Base-by-base conservation (phyloP, 179 eudicot species). In the Gypsophila paniculata region DNA sequence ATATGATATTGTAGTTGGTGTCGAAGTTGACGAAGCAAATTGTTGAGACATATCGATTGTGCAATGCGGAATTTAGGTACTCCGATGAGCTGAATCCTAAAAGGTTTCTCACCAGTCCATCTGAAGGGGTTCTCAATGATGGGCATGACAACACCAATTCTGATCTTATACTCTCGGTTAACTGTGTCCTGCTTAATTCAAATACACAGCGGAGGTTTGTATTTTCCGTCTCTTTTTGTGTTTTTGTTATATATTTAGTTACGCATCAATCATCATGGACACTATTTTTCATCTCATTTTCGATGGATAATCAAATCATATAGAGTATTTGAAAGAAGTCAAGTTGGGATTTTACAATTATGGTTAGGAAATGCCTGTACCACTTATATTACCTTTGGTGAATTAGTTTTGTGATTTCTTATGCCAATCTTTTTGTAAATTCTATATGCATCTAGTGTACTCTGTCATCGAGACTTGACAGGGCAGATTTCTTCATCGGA, bases 121-220 rank as follows among this genome's bases (percentile, higher is more conserved):
- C 96, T 55, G 77, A 72, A 75, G 98, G 97, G 61, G 90, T 89
- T 77, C 82, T 86, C 69, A 93, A 93, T 79, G 96, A 87, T 75
- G 97, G 98, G 69, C 77, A 80, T 79, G 98, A 93, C 76, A 93
- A 93, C 83, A 83, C 87, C 61, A 91, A 91, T 73, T 89, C 98
- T 59, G 97, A 93, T 82, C 90, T 93, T 64, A 89, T 93, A 75
- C 85, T 93, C 73, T 68, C 84, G 18, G 96, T 88, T 63, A 89
- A 93, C 71, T 77, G 72, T 74, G 83, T 77, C 60, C 75, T 93
- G 82, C 76, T 80, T 71, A 93, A 93, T 80, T 73, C 80, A 21
- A 87, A 80, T 3, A 78, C 89, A 54, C 81, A 83, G 38, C 83
- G 70, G 76, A 88, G 96, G 98, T 93, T 51, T 67, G 90, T 48